Evolutionary conservation across 306 rosid genomes (phyloP).

Genomic region (Quillaja saponaria): DNA sequence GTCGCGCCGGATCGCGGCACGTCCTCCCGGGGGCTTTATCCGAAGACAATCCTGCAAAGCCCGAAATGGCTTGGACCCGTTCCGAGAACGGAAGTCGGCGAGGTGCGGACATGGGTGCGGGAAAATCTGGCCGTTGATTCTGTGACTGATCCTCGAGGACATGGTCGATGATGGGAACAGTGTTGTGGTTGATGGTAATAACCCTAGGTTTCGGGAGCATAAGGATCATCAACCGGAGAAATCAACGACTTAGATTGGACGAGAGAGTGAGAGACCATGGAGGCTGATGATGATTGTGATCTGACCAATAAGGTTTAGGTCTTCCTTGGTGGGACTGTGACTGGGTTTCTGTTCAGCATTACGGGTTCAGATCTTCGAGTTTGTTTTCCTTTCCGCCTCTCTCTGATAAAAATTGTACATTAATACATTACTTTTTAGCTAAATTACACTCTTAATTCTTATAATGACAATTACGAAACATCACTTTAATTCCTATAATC

Average conservation of each 20-base stretch:
- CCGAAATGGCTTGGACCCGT: constrained; percentile 74
- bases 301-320: neutral
- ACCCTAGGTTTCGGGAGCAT: constrained; percentile 47
- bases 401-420: no score
- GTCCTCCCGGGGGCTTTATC: constrained; percentile 72
- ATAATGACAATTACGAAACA: no score
- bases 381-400: no score
- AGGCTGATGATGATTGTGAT: constrained; percentile 28
- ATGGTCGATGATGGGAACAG: constrained; percentile 44
- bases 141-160: constrained; percentile 63
- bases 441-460: no score
- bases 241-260: constrained; percentile 60
- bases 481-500: no score
- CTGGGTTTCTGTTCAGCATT: neutral
- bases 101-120: constrained; percentile 78
- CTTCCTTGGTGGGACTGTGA: neutral
- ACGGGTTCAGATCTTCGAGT: no score
- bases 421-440: neutral
- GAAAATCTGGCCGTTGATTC: constrained; percentile 52
- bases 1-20: constrained; percentile 78
- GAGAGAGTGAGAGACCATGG: constrained; percentile 38
- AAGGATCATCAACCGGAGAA: constrained; percentile 45
- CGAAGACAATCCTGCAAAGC: constrained; percentile 79
- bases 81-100: constrained; percentile 62
- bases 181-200: constrained; percentile 36